Evolutionary conservation across 1,284 basidiomycete genomes (phyloP).

Genomic region (Microbotryum saponariae): DNA sequence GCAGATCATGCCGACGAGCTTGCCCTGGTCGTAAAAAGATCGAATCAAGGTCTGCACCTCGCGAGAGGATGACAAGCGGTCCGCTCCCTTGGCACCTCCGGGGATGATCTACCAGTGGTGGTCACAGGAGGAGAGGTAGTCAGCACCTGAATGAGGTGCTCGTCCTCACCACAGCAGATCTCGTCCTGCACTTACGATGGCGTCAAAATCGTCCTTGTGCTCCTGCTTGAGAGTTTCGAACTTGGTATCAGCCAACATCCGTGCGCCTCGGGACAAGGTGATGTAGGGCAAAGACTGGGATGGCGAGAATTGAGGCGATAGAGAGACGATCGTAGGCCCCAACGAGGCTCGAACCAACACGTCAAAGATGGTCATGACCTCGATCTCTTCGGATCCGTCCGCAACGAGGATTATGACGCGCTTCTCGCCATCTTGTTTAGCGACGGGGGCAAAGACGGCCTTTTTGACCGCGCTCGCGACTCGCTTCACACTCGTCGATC

Average conservation of each 20-base stretch:
- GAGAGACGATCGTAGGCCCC: constrained; percentile 28
- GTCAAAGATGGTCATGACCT: constrained; percentile 71
- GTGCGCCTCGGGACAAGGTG: constrained; percentile 64
- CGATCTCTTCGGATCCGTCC: constrained; percentile 84
- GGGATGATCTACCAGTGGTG: constrained; percentile 57
- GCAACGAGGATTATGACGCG: constrained; percentile 65
- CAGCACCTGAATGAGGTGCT: not conserved
- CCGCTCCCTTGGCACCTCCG: constrained; percentile 70
- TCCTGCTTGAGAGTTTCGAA: constrained; percentile 23
- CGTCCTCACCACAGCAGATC: constrained; percentile 1
- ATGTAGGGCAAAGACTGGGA: constrained; percentile 39
- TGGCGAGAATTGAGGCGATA: constrained; percentile 29
- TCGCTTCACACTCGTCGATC: constrained; percentile 19
- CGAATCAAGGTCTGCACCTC: constrained; percentile 59
- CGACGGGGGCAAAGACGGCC: constrained; percentile 20
- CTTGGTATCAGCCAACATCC: constrained; percentile 57
- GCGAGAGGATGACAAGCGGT: constrained; percentile 35
- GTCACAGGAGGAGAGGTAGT: not conserved
- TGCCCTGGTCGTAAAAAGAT: constrained; percentile 53
- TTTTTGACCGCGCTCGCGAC: constrained; percentile 16
- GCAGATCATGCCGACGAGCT: constrained; percentile 72
- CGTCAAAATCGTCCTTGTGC: constrained; percentile 44
- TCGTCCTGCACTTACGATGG: constrained; percentile 21
- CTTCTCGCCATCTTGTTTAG: constrained; percentile 25
- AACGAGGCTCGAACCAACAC: constrained; percentile 68